These are phyloP conservation scores for Choiromyces venosus DNA, from an alignment of 495 filamentous ascomycete species.

Conservation along the genomic window DNA sequence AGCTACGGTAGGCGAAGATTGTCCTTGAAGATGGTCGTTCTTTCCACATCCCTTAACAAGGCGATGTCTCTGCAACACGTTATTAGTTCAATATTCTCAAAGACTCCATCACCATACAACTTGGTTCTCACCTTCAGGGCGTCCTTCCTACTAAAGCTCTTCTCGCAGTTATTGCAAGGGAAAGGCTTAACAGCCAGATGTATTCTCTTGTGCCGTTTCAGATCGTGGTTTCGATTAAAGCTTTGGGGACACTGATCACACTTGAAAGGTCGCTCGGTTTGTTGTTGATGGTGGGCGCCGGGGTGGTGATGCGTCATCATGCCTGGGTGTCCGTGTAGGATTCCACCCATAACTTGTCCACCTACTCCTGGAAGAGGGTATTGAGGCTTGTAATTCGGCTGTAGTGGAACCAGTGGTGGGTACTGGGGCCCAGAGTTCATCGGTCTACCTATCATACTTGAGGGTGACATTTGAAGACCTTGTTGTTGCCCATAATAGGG, in stretches of 20 bases:
- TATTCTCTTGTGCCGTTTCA: conserved; percentile 93
- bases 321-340: conserved; percentile 31
- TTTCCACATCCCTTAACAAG: conserved; percentile 90
- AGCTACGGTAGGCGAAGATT: conserved; percentile 6
- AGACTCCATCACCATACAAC: conserved; percentile 18
- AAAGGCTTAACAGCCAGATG: conserved; percentile 94
- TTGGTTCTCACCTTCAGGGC: conserved; percentile 74
- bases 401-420: conserved; percentile 32
- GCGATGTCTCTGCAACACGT: conserved; percentile 65
- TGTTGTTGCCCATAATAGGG: conserved; percentile 37
- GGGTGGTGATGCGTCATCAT: conserved; percentile 43
- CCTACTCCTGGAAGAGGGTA: conserved; percentile 38
- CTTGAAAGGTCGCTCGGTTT: conserved; percentile 84
- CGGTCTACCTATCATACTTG: conserved; percentile 34
- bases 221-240: conserved; percentile 95
- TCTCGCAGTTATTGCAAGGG: conserved; percentile 85
- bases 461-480: conserved; percentile 38
- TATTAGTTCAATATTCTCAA: conserved; percentile 38
- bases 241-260: conserved; percentile 87
- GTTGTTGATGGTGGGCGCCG: conserved; percentile 46
- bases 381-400: conserved; percentile 37
- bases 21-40: conserved; percentile 38
- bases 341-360: conserved; percentile 29
- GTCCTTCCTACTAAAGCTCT: conserved; percentile 95
- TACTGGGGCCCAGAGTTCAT: conserved; percentile 30